Base-by-base conservation (phyloP, 805 yeast species). In the Cyberlindnera nakhonratchasimensis region DNA sequence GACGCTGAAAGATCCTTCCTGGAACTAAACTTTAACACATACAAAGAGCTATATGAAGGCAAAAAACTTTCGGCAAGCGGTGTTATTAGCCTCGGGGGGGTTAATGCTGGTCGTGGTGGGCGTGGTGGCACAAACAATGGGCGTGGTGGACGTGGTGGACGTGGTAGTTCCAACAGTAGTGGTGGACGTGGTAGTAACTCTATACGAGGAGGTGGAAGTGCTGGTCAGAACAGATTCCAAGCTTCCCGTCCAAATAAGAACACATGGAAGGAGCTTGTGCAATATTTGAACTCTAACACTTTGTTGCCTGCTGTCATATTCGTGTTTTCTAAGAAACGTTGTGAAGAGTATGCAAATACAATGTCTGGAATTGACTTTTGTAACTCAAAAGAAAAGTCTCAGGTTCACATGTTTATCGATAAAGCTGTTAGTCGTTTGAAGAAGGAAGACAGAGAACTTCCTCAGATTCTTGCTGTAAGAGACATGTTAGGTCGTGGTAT, bases 301-400 rank as follows among this genome's bases (percentile, higher is more conserved):
- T 67, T 93, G n/a, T 68, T 90, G 21, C 99, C 99, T 1, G 96
- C 86, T 3, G 98, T 93, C 14, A 70, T 87, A 5, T 93, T 93
- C 59, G 98, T 93, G 2, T 93, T 93, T 58, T 88, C 96, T 23
- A 87, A 93, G 57, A 89, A 88, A 56, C 76, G 89, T 54, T 89
- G 97, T 64, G 98, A 91, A 63, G 95, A 87, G 53, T 89, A 86
- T 63, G 97, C 96, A 1, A 85, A 80, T 51, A 77, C 89, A 41
- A 64, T 93, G 37, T 67, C 74, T 8, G 77, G 87, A 17, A 66
- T 87, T 25, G 89, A 89, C 54, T 86, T 88, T 62, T 85, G 95
- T 58, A 80, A 74, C 39, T 83, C 85, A n/a, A 79, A 74, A 46
- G 98, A 93, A 57, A 82, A 85, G 52, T 84, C 96, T 0, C 96